Percentiles rank a stretch among this genome's conserved stretches.
These are phyloP conservation scores for Clonostachys byssicola DNA, from an alignment of 2,329 filamentous ascomycete genomes.

Conservation along the genomic window DNA sequence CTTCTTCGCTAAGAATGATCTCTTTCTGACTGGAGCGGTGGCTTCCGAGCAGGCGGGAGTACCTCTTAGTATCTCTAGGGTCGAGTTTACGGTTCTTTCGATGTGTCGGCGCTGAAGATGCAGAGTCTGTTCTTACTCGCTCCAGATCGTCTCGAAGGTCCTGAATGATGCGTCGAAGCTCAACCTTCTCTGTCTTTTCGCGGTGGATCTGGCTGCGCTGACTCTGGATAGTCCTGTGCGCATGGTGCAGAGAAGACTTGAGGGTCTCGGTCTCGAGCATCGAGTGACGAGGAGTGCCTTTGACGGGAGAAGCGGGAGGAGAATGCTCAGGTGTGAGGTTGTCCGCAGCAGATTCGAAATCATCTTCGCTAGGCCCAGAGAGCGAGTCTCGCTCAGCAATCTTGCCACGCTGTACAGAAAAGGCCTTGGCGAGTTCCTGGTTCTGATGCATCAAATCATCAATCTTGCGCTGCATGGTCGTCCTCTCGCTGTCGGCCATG, in stretches of 20 bases:
- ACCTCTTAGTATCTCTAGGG: slow-evolving; percentile 73
- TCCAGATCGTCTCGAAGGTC: slow-evolving; percentile 91
- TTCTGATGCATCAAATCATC: slow-evolving; percentile 88
- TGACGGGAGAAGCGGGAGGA: slow-evolving; percentile 84
- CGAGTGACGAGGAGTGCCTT: slow-evolving; percentile 85
- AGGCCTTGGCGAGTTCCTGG: slow-evolving; percentile 80
- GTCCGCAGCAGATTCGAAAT: slow-evolving; percentile 61
- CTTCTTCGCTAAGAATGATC: slow-evolving; percentile 60
- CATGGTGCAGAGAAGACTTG: slow-evolving; percentile 89
- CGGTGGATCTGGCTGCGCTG: slow-evolving; percentile 92
- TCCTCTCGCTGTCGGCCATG: slow-evolving; percentile 73
- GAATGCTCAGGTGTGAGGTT: slow-evolving; percentile 82
- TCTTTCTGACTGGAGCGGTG: slow-evolving; percentile 73
- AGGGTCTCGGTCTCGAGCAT: slow-evolving; percentile 94
- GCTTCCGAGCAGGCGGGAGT: slow-evolving; percentile 71
- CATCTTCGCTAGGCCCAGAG: slow-evolving; percentile 56
- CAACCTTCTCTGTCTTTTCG: slow-evolving; percentile 97
- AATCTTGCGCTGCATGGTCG: slow-evolving; percentile 76
- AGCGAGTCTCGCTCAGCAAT: slow-evolving; percentile 59
- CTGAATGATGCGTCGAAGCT: slow-evolving; percentile 91
- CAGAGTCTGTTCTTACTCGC: slow-evolving; percentile 55
- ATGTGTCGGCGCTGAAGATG: slow-evolving; percentile 31
- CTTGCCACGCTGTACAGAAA: slow-evolving; percentile 69
- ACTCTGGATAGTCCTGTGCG: slow-evolving; percentile 94
- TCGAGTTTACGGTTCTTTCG: slow-evolving; percentile 62